Percentiles rank a stretch among this genome's conserved stretches.
Conservation (phyloP, 1,139 yeast species). For the Candida pseudoviswanathii region DNA sequence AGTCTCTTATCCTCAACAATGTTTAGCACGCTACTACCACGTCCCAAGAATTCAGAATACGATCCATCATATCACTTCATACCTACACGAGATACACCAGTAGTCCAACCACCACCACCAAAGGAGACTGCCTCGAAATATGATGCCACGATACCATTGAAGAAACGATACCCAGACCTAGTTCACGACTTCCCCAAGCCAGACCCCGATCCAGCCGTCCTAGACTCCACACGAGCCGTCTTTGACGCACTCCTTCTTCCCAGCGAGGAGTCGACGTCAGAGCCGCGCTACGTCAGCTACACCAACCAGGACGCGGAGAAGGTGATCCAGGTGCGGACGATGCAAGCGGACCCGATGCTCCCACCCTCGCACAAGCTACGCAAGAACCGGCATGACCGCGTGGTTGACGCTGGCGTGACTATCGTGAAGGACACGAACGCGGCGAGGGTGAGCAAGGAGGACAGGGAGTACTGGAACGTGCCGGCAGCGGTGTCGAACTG, state of each 20-base stretch:
- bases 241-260: slow-evolving; percentile 26
- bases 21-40: slow-evolving; percentile 38
- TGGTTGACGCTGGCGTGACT: slow-evolving; percentile 65
- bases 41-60: slow-evolving; percentile 28
- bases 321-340: slow-evolving; percentile 32
- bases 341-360: slow-evolving; percentile 78
- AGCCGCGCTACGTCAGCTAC: slow-evolving; percentile 23
- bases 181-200: slow-evolving; percentile 43
- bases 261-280: slow-evolving; percentile 19
- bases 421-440: slow-evolving; percentile 30
- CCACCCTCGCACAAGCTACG: slow-evolving; percentile 79
- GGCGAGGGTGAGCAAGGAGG: slow-evolving; percentile 66
- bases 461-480: slow-evolving; percentile 80
- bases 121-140: slow-evolving; percentile 26
- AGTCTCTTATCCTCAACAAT: slow-evolving; percentile 17
- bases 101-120: not conserved
- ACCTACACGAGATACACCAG: slow-evolving; percentile 5
- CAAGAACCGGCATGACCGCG: slow-evolving; percentile 65
- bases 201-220: slow-evolving; percentile 32
- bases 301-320: slow-evolving; percentile 19
- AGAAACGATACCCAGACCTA: slow-evolving; percentile 40
- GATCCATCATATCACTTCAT: slow-evolving; percentile 9
- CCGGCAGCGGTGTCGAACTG: slow-evolving; percentile 94
- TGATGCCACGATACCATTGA: slow-evolving; percentile 46
- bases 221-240: slow-evolving; percentile 17